Evolutionary conservation across 1,284 basidiomycete species (phyloP).

Genomic region (Puccinia novopanici): DNA sequence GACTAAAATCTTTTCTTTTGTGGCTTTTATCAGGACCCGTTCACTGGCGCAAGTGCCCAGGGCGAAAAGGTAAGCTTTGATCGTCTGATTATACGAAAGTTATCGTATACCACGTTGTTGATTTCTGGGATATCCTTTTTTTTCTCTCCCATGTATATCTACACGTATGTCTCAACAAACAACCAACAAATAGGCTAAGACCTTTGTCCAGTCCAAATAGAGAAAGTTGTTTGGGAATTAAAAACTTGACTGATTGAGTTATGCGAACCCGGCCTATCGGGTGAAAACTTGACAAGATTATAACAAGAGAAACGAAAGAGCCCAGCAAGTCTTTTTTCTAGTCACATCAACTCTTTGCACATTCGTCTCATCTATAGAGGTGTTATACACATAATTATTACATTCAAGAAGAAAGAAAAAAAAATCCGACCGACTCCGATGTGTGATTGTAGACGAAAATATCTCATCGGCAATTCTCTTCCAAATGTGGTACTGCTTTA

Average conservation of each 20-base stretch:
- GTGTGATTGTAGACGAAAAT: not conserved
- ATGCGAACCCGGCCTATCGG: not conserved
- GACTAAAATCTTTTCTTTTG: not conserved
- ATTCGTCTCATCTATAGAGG: not conserved
- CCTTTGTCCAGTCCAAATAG: constrained; percentile 44
- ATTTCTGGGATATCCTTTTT: constrained; percentile 3
- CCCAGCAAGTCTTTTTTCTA: not conserved
- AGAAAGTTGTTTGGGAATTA: not conserved
- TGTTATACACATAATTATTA: not conserved
- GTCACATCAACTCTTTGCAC: not conserved
- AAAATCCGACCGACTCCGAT: not conserved
- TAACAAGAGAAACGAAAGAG: not conserved
- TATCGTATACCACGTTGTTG: not conserved
- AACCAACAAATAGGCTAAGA: constrained; percentile 13
- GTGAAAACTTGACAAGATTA: too few species aligned
- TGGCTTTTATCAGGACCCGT: constrained; percentile 38
- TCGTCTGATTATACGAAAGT: not conserved
- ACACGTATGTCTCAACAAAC: not conserved
- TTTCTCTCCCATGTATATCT: too few species aligned
- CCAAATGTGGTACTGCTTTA: not conserved
- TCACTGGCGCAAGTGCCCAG: constrained; percentile 47
- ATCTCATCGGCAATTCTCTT: not conserved
- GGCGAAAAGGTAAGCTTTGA: constrained; percentile 38
- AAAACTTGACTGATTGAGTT: not conserved
- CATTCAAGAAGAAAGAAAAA: not conserved